Evolutionary conservation across 1,139 yeast species (phyloP), one percentile per base, ranked within the genome.

Genomic region (Saccharomyces hybrid): DNA sequence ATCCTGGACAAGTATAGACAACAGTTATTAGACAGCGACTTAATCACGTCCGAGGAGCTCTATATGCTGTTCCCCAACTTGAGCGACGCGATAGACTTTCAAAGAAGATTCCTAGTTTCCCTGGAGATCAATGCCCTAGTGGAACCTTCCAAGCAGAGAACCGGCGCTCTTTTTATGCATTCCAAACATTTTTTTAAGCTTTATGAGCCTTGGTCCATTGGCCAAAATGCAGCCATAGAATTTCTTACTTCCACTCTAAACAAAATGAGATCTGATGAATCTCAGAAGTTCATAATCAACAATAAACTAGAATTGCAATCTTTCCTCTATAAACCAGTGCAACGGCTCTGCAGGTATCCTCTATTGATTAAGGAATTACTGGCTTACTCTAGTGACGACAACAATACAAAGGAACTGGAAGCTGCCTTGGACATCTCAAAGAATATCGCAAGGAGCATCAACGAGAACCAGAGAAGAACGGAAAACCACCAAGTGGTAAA

Each of bases 271-370:
- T 57, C 59, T 26, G 53, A 60, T 2, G 62, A 62, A 38, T 38
- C 44, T 1, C 44, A 38, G 44, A 16, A 7, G 44, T 73, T 78
- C 51, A 73, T 90, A 48, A 81, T 93, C 56, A 95, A 86, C 60
- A 95, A 95, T 28, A 87, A 89, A 42, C 85, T 90, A 68, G 99
- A 93, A 70, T 76, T 93, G 53, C 98, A 89, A 66, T 85, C 95
- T 53, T 88, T 88, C 69, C 78, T 95, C 50, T 81, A 93, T 63
- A 93, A 93, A 70, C 99, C 99, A 0, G 89, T 93, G 47, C 99
- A 93, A 74, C 80, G 99, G 62, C 78, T 93, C 31, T 89, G 97
- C 75, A 89, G 91, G 70, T 93, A 93, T 69, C 99, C 99, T 2
- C 73, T 95, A 51, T 75, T 93, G 50, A 73, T 93, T 56, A 82